Base-by-base conservation (phyloP, 2,329 filamentous ascomycete genomes). In the Helicocarpus griseus region DNA sequence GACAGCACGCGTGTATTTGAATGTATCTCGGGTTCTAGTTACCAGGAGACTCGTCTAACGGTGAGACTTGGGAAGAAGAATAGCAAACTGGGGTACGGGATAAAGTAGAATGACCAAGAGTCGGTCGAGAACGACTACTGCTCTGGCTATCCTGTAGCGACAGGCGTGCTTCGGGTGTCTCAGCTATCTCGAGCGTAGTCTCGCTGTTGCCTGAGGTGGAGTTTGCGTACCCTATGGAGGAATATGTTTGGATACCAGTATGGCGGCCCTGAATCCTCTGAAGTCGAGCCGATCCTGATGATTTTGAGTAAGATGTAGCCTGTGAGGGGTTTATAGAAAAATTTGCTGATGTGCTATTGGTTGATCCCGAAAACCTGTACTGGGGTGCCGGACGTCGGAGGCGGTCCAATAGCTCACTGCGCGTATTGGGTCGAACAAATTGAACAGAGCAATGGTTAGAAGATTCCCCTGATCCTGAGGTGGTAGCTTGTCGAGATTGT, bases 131-230 rank as follows among this genome's bases (percentile, higher is more conserved):
- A 21, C 19, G 14, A 19, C 17, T 14, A 29, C 5, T 26, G 17
- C 36, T 33, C 19, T 47, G 17, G 17, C 49, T 50, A 21, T 44
- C n/a, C 14, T 48, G 40, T 49, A 55, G 28, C 22, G 21, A 28
- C 19, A 53, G 43, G 5, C 14, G 47, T 17, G 50, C 52, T 41
- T 13, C n/a, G 5, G 53, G 53, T 29, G 53, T 55, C 48, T 55
- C 50, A 4, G 38, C 50, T 14, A 55, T 53, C 43, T 55, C 50
- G n/a, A 40, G 17, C 5, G 28, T 17, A 6, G 39, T 43, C 21
- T 28, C 31, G 5, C 11, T 24, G 24, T 50, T 45, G 29, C 4
- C n/a, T 19, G 48, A 31, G 11, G 7, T 26, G 4, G 31, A 47
- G 3, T 47, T 35, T 36, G 29, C 14, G 31, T 24, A 17, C 31